These are phyloP conservation scores for Phytophthora podocarpi DNA, from an alignment of 352 stramenopile genomes.

Conservation along the genomic window DNA sequence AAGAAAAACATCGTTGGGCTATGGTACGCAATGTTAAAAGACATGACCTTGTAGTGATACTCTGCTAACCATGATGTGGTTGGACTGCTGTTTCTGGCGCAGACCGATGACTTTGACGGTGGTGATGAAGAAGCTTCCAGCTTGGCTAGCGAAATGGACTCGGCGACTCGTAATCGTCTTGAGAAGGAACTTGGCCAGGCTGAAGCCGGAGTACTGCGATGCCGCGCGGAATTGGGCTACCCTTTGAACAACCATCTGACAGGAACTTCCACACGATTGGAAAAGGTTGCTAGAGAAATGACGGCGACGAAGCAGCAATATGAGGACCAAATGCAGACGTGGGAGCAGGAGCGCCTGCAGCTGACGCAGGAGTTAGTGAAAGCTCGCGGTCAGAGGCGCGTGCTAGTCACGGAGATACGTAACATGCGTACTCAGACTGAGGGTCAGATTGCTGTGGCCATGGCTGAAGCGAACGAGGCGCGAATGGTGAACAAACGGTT, in stretches of 20 bases:
- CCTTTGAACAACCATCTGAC: slow-evolving; percentile 78
- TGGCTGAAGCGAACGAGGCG: slow-evolving; percentile 84
- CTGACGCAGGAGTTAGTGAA: slow-evolving; percentile 79
- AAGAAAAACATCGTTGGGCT: slow-evolving; percentile 87
- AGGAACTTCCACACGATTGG: slow-evolving; percentile 69
- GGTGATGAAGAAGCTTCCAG: slow-evolving; percentile 35
- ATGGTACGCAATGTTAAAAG: slow-evolving; percentile 48
- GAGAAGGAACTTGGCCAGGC: slow-evolving; percentile 79
- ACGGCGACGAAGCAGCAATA: slow-evolving; percentile 68
- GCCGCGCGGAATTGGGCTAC: slow-evolving; percentile 80
- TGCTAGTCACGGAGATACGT: slow-evolving; percentile 77
- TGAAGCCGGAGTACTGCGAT: slow-evolving; percentile 67
- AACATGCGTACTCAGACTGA: slow-evolving; percentile 82
- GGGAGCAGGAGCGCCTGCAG: slow-evolving; percentile 55
- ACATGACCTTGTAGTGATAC: not conserved
- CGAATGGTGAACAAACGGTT: slow-evolving; percentile 86
- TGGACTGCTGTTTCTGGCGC: not conserved
- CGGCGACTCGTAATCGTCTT: slow-evolving; percentile 44
- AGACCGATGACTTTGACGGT: slow-evolving; percentile 73
- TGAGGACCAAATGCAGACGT: slow-evolving; percentile 64
- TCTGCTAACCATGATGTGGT: slow-evolving; percentile 1
- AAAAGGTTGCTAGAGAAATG: slow-evolving; percentile 82
- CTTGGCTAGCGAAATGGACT: slow-evolving; percentile 53
- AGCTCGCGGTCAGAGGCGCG: slow-evolving; percentile 77
- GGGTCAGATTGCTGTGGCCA: slow-evolving; percentile 78